Evolutionary conservation across 805 yeast species (phyloP).

Genomic region (Tanozyma kutaoensis): DNA sequence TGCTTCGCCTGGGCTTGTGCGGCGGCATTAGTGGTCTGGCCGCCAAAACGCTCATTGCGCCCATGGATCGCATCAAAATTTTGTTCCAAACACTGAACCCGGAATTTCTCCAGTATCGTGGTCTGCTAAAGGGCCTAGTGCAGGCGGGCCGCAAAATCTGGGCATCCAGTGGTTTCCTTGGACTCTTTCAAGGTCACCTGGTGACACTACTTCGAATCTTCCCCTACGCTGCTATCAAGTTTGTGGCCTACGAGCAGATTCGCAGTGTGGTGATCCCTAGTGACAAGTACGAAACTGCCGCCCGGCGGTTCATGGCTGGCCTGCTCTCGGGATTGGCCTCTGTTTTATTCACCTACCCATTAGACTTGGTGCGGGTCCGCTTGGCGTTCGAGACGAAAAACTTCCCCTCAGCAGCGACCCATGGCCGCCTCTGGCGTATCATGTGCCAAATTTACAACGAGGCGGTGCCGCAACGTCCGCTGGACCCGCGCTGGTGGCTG

Average conservation of each 20-base stretch:
- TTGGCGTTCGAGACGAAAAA: constrained; percentile 73
- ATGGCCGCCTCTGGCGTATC: constrained; percentile 20
- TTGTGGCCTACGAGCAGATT: constrained; percentile 91
- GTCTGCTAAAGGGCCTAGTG: constrained; percentile 64
- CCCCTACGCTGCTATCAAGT: constrained; percentile 95
- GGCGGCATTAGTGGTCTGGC: constrained; percentile 95
- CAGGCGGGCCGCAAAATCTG: constrained; percentile 61
- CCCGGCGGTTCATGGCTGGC: constrained; percentile 75
- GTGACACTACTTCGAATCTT: constrained; percentile 84
- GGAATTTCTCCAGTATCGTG: constrained; percentile 66
- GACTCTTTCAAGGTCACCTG: constrained; percentile 91
- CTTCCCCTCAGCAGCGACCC: constrained; percentile 13
- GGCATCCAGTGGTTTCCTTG: constrained; percentile 55
- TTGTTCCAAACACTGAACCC: constrained; percentile 93
- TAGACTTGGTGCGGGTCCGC: constrained; percentile 82
- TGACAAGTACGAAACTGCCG: constrained; percentile 62
- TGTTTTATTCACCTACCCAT: constrained; percentile 83
- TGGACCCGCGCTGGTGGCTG: constrained; percentile 25
- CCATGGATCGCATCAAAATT: constrained; percentile 88
- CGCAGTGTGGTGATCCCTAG: constrained; percentile 68
- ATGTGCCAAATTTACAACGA: constrained; percentile 18
- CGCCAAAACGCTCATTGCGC: constrained; percentile 94
- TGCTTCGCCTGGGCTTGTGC: constrained; percentile 74
- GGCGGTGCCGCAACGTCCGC: constrained; percentile 12
- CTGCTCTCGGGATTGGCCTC: constrained; percentile 80